Percentiles rank a stretch among this genome's conserved stretches.
These are phyloP conservation scores for Lagenidium giganteum DNA, from an alignment of 352 stramenopile genomes.

Conservation along the genomic window DNA sequence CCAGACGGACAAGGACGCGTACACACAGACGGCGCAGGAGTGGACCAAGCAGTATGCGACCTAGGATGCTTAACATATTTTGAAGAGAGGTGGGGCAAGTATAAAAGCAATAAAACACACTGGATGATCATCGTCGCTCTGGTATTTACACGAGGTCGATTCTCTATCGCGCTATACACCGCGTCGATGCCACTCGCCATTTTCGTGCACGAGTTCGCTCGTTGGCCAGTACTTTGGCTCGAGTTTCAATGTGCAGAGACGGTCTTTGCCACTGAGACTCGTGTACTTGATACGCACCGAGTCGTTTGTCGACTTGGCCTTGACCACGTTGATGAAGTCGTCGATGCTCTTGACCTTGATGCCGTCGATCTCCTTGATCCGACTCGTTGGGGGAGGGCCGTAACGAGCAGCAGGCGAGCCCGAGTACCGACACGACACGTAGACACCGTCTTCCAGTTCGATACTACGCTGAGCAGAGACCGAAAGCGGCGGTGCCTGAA, in stretches of 20 bases:
- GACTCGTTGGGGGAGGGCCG: constrained; percentile 80
- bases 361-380: constrained; percentile 89
- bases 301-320: constrained; percentile 45
- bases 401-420: constrained; percentile 88
- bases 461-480: constrained; percentile 83
- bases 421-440: constrained; percentile 84
- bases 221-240: constrained; percentile 90
- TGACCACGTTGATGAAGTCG: constrained; percentile 82
- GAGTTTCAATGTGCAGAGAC: constrained; percentile 84
- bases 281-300: constrained; percentile 89
- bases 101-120: neutral
- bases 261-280: constrained; percentile 82
- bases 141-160: neutral
- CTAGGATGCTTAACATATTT: no score
- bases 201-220: constrained; percentile 75
- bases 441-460: constrained; percentile 77
- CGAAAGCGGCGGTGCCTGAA: constrained; percentile 85
- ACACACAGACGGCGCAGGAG: constrained; percentile 91
- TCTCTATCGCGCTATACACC: neutral
- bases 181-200: constrained; percentile 69
- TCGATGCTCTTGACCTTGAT: constrained; percentile 84
- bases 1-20: constrained; percentile 90
- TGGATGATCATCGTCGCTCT: neutral
- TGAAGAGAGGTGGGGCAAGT: neutral
- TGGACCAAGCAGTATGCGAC: constrained; percentile 89